Conservation (phyloP, 495 filamentous ascomycete genomes). For the Baudoinia panamericana region DNA sequence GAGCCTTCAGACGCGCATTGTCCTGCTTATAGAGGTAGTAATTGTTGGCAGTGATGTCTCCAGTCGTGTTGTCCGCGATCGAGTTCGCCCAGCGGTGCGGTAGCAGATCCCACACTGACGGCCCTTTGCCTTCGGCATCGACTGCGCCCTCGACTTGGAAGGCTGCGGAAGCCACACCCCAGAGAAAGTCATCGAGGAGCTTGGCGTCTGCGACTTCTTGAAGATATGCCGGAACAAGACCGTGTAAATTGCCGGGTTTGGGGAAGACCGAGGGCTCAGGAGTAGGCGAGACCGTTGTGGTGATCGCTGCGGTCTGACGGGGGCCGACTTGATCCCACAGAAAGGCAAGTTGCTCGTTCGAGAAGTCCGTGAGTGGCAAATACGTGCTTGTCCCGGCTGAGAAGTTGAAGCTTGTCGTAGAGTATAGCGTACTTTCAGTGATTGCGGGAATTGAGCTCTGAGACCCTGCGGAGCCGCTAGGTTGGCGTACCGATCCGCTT, state of each 20-base stretch:
- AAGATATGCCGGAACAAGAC: slow-evolving; percentile 25
- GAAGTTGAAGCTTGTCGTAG: slow-evolving; percentile 6
- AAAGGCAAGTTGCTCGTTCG: slow-evolving; percentile 30
- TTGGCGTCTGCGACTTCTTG: slow-evolving; percentile 22
- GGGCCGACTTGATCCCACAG: slow-evolving; percentile 35
- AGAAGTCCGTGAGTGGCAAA: slow-evolving; percentile 27
- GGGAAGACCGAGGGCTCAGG: slow-evolving; percentile 30
- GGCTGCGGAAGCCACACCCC: slow-evolving; percentile 25
- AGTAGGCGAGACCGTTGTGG: slow-evolving; percentile 33
- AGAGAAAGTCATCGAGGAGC: slow-evolving; percentile 23
- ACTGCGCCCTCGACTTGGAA: slow-evolving; percentile 27
- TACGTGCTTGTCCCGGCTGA: slow-evolving; percentile 7
- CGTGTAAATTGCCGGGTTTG: slow-evolving; percentile 29
- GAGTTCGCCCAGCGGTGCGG: slow-evolving; percentile 16
- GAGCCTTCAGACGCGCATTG: slow-evolving; percentile 24
- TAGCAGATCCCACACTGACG: slow-evolving; percentile 21
- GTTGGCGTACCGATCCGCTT: too few species aligned
- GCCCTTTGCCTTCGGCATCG: slow-evolving; percentile 25
- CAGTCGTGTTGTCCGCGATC: slow-evolving; percentile 21
- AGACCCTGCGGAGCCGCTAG: too few species aligned
- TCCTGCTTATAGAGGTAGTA: slow-evolving; percentile 29
- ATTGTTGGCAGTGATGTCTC: slow-evolving; percentile 23
- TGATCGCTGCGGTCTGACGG: slow-evolving; percentile 31
- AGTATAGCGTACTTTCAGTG: too few species aligned
- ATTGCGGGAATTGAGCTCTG: too few species aligned